Percentiles rank a stretch among this genome's conserved stretches.
These are phyloP conservation scores for Kockovaella imperatae DNA, from an alignment of 768 basidiomycete species.

Conservation along the genomic window DNA sequence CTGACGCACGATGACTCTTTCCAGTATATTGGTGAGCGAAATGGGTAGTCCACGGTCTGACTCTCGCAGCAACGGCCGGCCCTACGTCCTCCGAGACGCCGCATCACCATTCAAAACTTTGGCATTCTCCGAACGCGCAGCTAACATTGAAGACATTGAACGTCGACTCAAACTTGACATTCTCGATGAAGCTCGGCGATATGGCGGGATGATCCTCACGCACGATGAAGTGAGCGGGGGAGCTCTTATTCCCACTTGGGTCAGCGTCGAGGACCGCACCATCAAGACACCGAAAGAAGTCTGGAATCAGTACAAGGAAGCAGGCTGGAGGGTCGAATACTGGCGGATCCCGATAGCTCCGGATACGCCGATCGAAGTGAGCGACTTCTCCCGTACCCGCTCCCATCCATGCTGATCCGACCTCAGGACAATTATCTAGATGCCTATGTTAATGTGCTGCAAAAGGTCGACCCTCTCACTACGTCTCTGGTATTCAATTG, in stretches of 20 bases:
- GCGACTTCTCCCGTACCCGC: constrained; percentile 9
- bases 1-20: constrained; percentile 1
- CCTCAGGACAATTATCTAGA: constrained; percentile 86
- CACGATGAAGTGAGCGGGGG: constrained; percentile 81
- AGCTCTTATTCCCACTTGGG: constrained; percentile 86
- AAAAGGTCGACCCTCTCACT: constrained; percentile 64
- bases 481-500: constrained; percentile 89
- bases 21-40: constrained; percentile 48
- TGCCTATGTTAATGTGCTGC: constrained; percentile 76
- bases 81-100: constrained; percentile 85
- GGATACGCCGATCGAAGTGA: constrained; percentile 78
- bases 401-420: constrained; percentile 1
- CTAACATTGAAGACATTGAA: constrained; percentile 86
- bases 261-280: constrained; percentile 69
- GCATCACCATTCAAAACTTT: constrained; percentile 72
- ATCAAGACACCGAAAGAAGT: constrained; percentile 84
- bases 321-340: constrained; percentile 94
- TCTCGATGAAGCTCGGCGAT: constrained; percentile 70
- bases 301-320: constrained; percentile 65
- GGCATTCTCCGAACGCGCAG: constrained; percentile 78
- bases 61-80: constrained; percentile 48
- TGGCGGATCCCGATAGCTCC: constrained; percentile 94
- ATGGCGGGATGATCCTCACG: constrained; percentile 81
- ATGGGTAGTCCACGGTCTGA: neutral
- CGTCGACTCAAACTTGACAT: constrained; percentile 82